Conservation (phyloP, 148 eudicot genomes). For the Amaranthus cruentus region DNA sequence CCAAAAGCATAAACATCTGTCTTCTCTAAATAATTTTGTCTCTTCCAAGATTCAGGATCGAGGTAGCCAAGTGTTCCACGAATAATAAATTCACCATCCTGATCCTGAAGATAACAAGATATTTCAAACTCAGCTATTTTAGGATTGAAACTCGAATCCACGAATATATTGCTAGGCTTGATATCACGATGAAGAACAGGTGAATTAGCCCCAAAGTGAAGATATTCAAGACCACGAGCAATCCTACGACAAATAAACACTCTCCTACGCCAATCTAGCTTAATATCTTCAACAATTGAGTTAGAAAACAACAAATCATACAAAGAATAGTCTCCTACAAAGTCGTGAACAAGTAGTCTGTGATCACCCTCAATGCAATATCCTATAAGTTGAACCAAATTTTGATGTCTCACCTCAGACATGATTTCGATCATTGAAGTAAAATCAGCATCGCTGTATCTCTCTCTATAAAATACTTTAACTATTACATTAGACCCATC, state of each 20-base stretch:
- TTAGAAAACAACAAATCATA: conserved; percentile 26
- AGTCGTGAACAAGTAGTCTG: conserved; percentile 52
- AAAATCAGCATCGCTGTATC: background rate
- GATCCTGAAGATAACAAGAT: conserved; percentile 27
- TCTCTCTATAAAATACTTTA: background rate
- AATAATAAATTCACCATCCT: background rate
- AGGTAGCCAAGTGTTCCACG: background rate
- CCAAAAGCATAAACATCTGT: conserved; percentile 58
- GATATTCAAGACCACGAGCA: conserved; percentile 56
- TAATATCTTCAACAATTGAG: conserved; percentile 14
- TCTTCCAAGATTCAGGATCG: background rate
- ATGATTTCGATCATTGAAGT: conserved; percentile 17
- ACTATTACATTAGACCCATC: background rate
- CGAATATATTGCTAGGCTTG: conserved; percentile 55
- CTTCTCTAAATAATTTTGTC: background rate
- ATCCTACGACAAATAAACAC: conserved; percentile 49
- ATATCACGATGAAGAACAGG: conserved; percentile 58
- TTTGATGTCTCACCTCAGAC: conserved; percentile 42
- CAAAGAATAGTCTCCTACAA: conserved; percentile 49
- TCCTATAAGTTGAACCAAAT: conserved; percentile 49
- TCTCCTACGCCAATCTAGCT: conserved; percentile 45
- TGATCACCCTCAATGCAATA: conserved; percentile 46
- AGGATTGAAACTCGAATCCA: conserved; percentile 46
- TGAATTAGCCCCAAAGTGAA: conserved; percentile 49
- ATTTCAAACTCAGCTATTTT: conserved; percentile 60